These are phyloP conservation scores for Penicillium desertorum DNA, from an alignment of 495 filamentous ascomycete genomes.

Conservation along the genomic window DNA sequence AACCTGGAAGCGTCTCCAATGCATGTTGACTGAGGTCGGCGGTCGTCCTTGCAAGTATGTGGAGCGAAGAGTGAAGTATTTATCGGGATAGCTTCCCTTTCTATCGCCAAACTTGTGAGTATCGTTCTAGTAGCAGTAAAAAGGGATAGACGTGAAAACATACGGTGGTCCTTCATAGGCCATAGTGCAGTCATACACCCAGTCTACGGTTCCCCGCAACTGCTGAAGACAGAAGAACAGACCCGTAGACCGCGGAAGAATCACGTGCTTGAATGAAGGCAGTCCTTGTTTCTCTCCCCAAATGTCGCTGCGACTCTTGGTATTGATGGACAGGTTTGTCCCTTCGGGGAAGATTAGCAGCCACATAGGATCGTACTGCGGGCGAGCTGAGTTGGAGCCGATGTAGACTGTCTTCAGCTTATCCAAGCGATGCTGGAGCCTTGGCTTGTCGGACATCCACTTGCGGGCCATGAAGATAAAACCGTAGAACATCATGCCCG, in stretches of 20 bases:
- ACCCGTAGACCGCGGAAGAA: constrained; percentile 64
- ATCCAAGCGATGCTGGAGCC: constrained; percentile 57
- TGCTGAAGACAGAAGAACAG: constrained; percentile 64
- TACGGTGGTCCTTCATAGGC: constrained; percentile 69
- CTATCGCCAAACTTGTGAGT: constrained; percentile 32
- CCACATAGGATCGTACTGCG: constrained; percentile 67
- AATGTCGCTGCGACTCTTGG: constrained; percentile 51
- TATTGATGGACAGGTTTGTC: constrained; percentile 63
- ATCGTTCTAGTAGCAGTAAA: not conserved
- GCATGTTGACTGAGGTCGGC: constrained; percentile 68
- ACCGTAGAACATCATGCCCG: constrained; percentile 67
- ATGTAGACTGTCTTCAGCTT: constrained; percentile 55
- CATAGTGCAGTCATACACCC: constrained; percentile 68
- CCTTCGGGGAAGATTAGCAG: constrained; percentile 69
- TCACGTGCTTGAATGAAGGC: constrained; percentile 51
- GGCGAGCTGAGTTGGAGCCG: constrained; percentile 49
- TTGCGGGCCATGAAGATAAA: constrained; percentile 72
- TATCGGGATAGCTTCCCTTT: constrained; percentile 60
- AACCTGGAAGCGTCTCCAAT: constrained; percentile 63
- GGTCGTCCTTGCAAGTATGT: constrained; percentile 65
- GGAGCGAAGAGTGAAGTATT: constrained; percentile 63
- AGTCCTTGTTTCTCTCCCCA: constrained; percentile 58
- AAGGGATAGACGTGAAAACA: constrained; percentile 24
- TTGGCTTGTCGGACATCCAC: constrained; percentile 61
- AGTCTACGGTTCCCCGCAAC: constrained; percentile 58